Conservation (phyloP, 495 filamentous ascomycete species). For the Neurospora sublineolata region DNA sequence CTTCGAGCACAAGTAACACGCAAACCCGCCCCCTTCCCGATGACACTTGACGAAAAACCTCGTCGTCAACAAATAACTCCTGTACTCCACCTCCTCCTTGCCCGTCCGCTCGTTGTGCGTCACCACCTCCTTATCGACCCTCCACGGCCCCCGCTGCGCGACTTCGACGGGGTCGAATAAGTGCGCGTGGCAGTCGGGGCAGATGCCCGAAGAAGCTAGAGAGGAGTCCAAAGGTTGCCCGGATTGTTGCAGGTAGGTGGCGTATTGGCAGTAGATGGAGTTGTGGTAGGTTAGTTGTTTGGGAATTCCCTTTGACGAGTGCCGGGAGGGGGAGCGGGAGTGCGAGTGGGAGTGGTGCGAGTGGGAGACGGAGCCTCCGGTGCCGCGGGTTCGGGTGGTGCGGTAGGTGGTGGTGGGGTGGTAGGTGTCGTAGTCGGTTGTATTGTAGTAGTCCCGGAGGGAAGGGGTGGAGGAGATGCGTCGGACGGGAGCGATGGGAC, state of each 20-base stretch:
- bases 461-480: constrained; percentile 19
- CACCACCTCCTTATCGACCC: constrained; percentile 19
- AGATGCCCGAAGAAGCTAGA: constrained; percentile 1
- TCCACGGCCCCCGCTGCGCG: constrained; percentile 10
- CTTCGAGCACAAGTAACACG: constrained; percentile 20
- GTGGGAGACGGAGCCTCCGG: not conserved
- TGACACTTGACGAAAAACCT: constrained; percentile 28
- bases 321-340: not conserved
- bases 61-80: constrained; percentile 18
- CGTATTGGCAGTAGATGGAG: constrained; percentile 22
- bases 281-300: not conserved
- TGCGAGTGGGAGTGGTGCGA: not conserved
- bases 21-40: constrained; percentile 17
- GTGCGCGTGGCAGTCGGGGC: constrained; percentile 11
- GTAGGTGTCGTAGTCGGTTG: not conserved
- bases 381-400: not conserved
- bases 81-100: constrained; percentile 9
- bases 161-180: not conserved
- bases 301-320: not conserved
- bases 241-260: constrained; percentile 15
- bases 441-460: constrained; percentile 1
- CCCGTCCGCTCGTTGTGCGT: not conserved
- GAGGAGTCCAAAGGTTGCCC: not conserved
- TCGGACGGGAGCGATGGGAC: constrained; percentile 11
- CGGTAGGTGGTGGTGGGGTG: not conserved